These are phyloP conservation scores for Candida chilensis DNA, from an alignment of 805 yeast species.

Conservation along the genomic window DNA sequence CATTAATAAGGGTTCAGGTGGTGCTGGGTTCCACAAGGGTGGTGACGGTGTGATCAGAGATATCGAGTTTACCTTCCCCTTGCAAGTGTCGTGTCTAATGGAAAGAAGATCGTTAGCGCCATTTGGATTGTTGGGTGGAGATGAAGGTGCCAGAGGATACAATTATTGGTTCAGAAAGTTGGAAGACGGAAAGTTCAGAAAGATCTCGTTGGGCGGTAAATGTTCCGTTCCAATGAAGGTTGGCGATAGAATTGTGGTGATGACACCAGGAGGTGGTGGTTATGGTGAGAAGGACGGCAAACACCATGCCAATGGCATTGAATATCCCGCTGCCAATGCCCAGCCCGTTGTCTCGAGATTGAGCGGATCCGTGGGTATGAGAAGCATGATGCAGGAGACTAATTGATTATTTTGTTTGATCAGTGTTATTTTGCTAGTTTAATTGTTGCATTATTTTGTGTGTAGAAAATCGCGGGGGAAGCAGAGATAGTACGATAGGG, in stretches of 20 bases:
- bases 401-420: too few relatives aligned
- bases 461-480: too few relatives aligned
- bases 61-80: constrained; percentile 65
- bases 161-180: constrained; percentile 22
- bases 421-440: too few relatives aligned
- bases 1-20: constrained; percentile 71
- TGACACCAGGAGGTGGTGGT: constrained; percentile 86
- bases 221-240: constrained; percentile 4
- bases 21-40: constrained; percentile 62
- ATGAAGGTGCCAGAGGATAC: constrained; percentile 61
- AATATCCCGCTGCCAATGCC: constrained; percentile 14
- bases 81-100: constrained; percentile 72
- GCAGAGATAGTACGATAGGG: too few relatives aligned
- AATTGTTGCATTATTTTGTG: too few relatives aligned
- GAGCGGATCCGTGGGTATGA: constrained; percentile 26
- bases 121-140: constrained; percentile 81
- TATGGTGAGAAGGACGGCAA: constrained; percentile 33
- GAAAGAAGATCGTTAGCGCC: constrained; percentile 85
- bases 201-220: constrained; percentile 7
- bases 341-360: constrained; percentile 11
- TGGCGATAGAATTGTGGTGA: constrained; percentile 30
- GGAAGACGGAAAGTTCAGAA: constrained; percentile 8
- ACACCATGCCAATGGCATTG: neutral
- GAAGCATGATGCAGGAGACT: constrained; percentile 22
- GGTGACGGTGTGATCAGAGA: constrained; percentile 87